Evolutionary conservation across 192 early-diverging fungal genomes (phyloP).

Genomic region (Kappamyces sp.): DNA sequence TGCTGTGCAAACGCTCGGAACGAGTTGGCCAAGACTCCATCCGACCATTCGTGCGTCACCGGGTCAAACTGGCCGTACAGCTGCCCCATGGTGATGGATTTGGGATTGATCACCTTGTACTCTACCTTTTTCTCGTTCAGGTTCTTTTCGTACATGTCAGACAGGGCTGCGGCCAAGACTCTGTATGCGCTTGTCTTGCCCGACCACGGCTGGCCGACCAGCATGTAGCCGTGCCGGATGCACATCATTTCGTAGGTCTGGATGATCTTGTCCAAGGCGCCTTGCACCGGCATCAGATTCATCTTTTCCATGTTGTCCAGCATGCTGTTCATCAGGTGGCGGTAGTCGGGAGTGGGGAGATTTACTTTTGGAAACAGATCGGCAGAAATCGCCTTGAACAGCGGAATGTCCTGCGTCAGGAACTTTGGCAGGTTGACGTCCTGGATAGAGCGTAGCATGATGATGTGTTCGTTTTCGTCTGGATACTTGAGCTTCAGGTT

Average conservation of each 20-base stretch:
- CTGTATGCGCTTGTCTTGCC: slow-evolving; percentile 57
- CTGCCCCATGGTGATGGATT: slow-evolving; percentile 61
- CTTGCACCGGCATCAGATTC: slow-evolving; percentile 47
- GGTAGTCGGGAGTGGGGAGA: slow-evolving; percentile 51
- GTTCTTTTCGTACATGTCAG: slow-evolving; percentile 40
- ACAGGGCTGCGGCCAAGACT: slow-evolving; percentile 46
- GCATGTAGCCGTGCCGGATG: slow-evolving; percentile 60
- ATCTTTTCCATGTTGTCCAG: slow-evolving; percentile 42
- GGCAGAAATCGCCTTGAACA: slow-evolving; percentile 56
- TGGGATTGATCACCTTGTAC: slow-evolving; percentile 51
- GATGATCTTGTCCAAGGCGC: slow-evolving; percentile 52
- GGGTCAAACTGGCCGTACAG: slow-evolving; percentile 59
- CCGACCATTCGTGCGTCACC: slow-evolving; percentile 57
- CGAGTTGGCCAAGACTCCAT: slow-evolving; percentile 52
- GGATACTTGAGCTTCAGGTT: slow-evolving; percentile 55
- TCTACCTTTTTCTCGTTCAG: slow-evolving; percentile 51
- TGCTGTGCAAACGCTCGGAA: slow-evolving; percentile 47
- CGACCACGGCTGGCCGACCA: slow-evolving; percentile 54
- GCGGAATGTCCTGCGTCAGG: slow-evolving; percentile 51
- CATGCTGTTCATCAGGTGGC: slow-evolving; percentile 42
- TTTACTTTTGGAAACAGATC: slow-evolving; percentile 57
- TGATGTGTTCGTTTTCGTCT: slow-evolving; percentile 53
- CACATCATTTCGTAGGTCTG: slow-evolving; percentile 64
- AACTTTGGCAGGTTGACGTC: slow-evolving; percentile 61
- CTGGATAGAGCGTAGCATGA: slow-evolving; percentile 54